Base-by-base conservation (phyloP, 176 grass and related monocot species). In the Paspalum vaginatum region DNA sequence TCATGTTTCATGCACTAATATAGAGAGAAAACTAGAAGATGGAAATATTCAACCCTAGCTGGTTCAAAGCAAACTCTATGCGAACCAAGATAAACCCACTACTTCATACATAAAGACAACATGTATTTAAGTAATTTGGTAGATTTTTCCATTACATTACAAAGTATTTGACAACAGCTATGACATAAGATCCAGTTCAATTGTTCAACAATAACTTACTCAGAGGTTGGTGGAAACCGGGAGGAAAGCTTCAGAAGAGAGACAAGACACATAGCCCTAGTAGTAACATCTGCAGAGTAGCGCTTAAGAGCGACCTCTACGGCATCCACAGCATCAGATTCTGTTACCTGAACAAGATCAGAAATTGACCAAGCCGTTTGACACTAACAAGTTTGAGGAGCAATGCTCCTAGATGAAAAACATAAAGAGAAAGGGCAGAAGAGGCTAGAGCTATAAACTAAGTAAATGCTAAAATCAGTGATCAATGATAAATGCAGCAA, bases 181-280 rank as follows among this genome's bases (percentile, higher is more conserved):
- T 54, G 32, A 56, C 56, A 56, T 49, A 72, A 89, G 26, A 18
- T 73, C 59, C 48, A 85, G 66, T 52, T 82, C 14, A 60, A 69
- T 27, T 81, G 66, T 52, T 82, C 14, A 60, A 69, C 48, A 61
- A 85, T 70, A 81, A 66, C 90, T 88, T 96, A 99, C 97, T 88
- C 84, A 40, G 97, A 91, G 61, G 91, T 96, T 71, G 85, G 88
- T 57, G 90, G 91, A 84, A 99, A 96, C 59, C 97, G 93, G 6
- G 97, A 96, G 46, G 97, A 95, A 43, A 99, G 88, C 86, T 99
- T 99, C 82, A 99, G 87, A 72, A 99, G 90, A 84, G 91, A 81
- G 81, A 99, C 80, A 67, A 99, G 90, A 83, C 89, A 99, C 97
- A 99, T 99, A 52, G 97, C 88, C 73, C 88, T 87, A 84, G 91